These are phyloP conservation scores for Hanseniaspora jakobsenii DNA, from an alignment of 805 yeast genomes.

Conservation along the genomic window DNA sequence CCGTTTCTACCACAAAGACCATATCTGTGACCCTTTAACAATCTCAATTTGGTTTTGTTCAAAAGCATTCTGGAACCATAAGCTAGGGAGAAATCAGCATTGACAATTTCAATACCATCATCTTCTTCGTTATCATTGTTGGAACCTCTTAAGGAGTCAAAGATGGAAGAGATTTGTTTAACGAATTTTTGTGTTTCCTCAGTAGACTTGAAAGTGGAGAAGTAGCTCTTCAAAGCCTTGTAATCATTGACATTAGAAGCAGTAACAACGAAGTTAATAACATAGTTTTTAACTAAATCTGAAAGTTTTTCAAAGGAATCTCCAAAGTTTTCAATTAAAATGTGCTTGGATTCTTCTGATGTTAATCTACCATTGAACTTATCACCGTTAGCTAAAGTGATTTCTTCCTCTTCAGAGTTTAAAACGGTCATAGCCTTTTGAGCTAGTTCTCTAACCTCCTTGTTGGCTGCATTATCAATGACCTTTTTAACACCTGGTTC, in stretches of 20 bases:
- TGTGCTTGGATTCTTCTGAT: conserved; percentile 40
- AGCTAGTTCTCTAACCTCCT: conserved; percentile 92
- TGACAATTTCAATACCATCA: conserved; percentile 84
- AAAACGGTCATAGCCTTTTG: conserved; percentile 72
- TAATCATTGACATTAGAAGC: conserved; percentile 68
- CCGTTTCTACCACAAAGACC: conserved; percentile 98
- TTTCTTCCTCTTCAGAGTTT: conserved; percentile 56
- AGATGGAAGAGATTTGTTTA: conserved; percentile 42
- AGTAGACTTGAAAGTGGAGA: conserved; percentile 32
- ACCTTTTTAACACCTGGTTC: conserved; percentile 89
- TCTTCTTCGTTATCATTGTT: conserved; percentile 45
- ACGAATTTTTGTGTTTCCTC: conserved; percentile 33
- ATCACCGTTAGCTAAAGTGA: conserved; percentile 37
- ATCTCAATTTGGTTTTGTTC: conserved; percentile 79
- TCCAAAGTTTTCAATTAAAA: conserved; percentile 23
- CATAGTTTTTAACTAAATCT: conserved; percentile 35
- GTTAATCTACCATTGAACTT: conserved; percentile 66
- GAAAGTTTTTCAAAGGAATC: conserved; percentile 27
- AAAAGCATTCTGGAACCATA: conserved; percentile 95
- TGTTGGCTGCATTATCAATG: conserved; percentile 78
- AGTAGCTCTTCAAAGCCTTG: conserved; percentile 46
- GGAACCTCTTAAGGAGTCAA: conserved; percentile 36
- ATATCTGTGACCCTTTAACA: conserved; percentile 88
- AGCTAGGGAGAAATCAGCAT: conserved; percentile 89
- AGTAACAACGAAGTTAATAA: conserved; percentile 42